phyloP scores from a whole-genome alignment of 2,329 filamentous ascomycete species.

The Pestalotiopsis sp. region DNA sequence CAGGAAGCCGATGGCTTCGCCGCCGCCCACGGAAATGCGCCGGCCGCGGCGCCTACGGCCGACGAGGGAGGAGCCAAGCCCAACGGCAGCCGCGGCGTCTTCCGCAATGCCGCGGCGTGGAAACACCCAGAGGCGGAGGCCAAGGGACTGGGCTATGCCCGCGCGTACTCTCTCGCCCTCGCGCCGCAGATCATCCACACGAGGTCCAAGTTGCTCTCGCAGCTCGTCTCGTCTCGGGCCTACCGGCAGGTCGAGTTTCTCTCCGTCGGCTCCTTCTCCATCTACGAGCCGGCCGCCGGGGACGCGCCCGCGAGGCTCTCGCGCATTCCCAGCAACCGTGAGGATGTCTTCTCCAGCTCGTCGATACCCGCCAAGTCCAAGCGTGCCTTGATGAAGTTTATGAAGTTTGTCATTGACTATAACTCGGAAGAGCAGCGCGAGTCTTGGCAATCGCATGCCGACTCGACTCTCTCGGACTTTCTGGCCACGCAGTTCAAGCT shows the following conservation, averaged over 20 bases:
- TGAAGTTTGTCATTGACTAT: slow-evolving; percentile 81
- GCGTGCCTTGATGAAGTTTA: slow-evolving; percentile 86
- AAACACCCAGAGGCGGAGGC: slow-evolving; percentile 33
- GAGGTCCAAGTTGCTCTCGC: slow-evolving; percentile 72
- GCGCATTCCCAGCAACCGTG: slow-evolving; percentile 82
- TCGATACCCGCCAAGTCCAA: slow-evolving; percentile 79
- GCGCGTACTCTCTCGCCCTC: slow-evolving; percentile 80
- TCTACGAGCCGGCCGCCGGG: slow-evolving; percentile 51
- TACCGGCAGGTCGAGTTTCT: slow-evolving; percentile 91
- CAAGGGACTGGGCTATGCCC: slow-evolving; percentile 57
- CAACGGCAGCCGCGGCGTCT: slow-evolving; percentile 25
- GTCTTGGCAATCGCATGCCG: slow-evolving; percentile 59
- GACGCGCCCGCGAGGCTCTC: slow-evolving; percentile 44
- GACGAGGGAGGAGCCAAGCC: not conserved
- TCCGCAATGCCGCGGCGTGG: slow-evolving; percentile 38
- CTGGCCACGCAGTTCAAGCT: slow-evolving; percentile 64
- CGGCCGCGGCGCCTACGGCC: not conserved
- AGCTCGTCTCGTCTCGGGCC: slow-evolving; percentile 84
- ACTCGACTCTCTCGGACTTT: slow-evolving; percentile 57
- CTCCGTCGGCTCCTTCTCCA: slow-evolving; percentile 90
- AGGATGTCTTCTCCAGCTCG: slow-evolving; percentile 84
- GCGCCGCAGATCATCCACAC: slow-evolving; percentile 87
- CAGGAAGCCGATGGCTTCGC: slow-evolving; percentile 80
- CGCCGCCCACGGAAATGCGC: slow-evolving; percentile 37
- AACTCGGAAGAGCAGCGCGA: slow-evolving; percentile 56